Percentiles rank a stretch among this genome's conserved stretches.
phyloP scores from a whole-genome alignment of 768 basidiomycete species.

The Strobilomyces confusus region DNA sequence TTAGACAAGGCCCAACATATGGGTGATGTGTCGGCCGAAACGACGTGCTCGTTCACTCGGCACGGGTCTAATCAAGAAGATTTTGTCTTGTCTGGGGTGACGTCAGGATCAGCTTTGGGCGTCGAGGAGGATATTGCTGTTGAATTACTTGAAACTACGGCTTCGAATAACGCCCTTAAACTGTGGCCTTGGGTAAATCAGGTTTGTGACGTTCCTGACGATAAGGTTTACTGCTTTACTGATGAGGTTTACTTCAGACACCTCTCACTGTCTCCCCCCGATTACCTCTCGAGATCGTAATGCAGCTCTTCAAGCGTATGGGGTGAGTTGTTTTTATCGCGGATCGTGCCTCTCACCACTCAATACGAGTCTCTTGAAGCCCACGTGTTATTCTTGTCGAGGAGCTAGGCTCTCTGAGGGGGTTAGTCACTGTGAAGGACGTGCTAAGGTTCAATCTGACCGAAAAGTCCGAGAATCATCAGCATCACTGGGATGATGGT shows the following conservation, averaged over 20 bases:
- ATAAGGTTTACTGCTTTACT: neutral
- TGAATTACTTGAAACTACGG: conserved; percentile 59
- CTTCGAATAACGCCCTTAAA: conserved; percentile 54
- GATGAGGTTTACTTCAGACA: conserved; percentile 49
- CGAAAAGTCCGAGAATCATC: conserved; percentile 47
- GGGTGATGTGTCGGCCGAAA: conserved; percentile 57
- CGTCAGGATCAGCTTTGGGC: conserved; percentile 49
- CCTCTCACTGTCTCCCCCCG: conserved; percentile 91
- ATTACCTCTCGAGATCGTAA: conserved; percentile 91
- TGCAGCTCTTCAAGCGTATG: conserved; percentile 97
- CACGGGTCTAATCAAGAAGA: conserved; percentile 51
- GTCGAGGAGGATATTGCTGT: conserved; percentile 66
- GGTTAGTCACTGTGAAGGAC: conserved; percentile 94
- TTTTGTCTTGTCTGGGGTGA: conserved; percentile 38
- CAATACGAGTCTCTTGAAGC: conserved; percentile 36
- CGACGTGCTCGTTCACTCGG: conserved; percentile 65
- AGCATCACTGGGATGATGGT: conserved; percentile 55
- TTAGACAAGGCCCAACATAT: conserved; percentile 70
- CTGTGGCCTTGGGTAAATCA: conserved; percentile 94
- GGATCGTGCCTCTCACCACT: neutral
- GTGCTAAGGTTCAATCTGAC: conserved; percentile 80
- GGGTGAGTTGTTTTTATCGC: conserved; percentile 58
- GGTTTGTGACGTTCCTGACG: conserved; percentile 39
- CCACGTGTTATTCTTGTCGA: conserved; percentile 96
- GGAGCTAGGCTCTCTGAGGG: conserved; percentile 74